Base-by-base conservation (phyloP, 306 rosid genomes). In the Dryas octopetala region DNA sequence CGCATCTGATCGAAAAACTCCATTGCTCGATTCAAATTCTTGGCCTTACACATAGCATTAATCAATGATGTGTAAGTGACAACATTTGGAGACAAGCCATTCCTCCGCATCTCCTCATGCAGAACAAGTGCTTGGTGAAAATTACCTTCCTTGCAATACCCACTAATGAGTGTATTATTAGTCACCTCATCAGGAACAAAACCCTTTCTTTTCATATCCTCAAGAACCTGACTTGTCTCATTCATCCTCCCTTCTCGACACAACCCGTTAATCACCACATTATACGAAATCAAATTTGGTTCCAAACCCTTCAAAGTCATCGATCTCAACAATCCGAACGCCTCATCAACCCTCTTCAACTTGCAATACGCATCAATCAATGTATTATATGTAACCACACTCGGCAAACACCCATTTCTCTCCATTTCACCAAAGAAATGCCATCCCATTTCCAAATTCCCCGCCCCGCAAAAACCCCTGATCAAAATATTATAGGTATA, bases 51-150 rank as follows among this genome's bases (percentile, higher is more conserved):
- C 95, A 94, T 87, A 55, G 86, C 62, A 68, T 79, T 87, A 47
- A 91, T 91, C 85, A 94, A 78, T 5, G 98, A 84, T 12, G 97
- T 91, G 52, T 91, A 94, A 38, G 97, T 87, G 78, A 91, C 88
- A 71, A 91, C 98, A 63, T 91, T 87, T 0, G 96, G 96, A 52
- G 91, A 86, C 82, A 88, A 83, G 9, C 95, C 97, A 74, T 86
- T 88, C 79, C 83, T 70, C 69, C 83, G 72, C 98, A 91, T 94
- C 75, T 94, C 98, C 2, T 75, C 75, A 48, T 88, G 90, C 76
- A 88, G 80, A 82, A 88, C 81, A 76, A 89, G 89, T 4, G 89
- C 96, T 71, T 91, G 90, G 76, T 94, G 94, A 70, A 94, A 85
- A 87, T 94, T 88, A 71, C 91, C 96, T 43, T 82, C 96, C 77